Base-by-base conservation (phyloP, 257 asterid species). In the Petrea volubilis region DNA sequence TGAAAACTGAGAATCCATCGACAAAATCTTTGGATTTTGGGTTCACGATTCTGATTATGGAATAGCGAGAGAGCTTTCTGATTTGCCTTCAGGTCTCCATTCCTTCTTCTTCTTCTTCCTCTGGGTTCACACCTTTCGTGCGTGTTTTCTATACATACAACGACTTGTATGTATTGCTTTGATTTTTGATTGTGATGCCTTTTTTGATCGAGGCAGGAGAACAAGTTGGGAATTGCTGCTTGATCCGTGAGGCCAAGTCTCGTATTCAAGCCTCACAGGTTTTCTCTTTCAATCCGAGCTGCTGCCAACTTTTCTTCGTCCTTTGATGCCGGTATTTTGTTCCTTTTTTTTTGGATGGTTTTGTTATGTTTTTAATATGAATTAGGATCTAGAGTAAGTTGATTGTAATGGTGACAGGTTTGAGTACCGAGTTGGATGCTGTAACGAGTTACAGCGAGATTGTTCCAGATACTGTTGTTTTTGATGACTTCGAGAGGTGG, bases 401-500 rank as follows among this genome's bases (percentile, higher is more conserved):
- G 27, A 63, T 17, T 64, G 65, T 47, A 58, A 74, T 73, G 74
- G 25, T 38, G 27, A 65, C 79, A 91, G 97, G 90, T 75, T 75
- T 80, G 78, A 85, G 83, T 67, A 87, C 97, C 18, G 99, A 92
- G 63, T 74, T 92, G 87, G 98, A 91, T 80, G 90, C 86, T 2
- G 99, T 95, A 28, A 44, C 89, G 15, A 75, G 76, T 72, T 89
- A 81, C 79, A 95, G 98, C 33, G 92, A 90, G 90, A 92, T 95
- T 70, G 98, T 95, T 63, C 99, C 99, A 0, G 99, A 95, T 79
- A 92, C 99, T 6, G 97, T 95, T 44, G 75, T 92, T 56, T 95
- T 95, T 58, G 98, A 95, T 83, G 99, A 95, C 80, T 95, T 95
- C 71, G 96, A 95, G 86, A 95, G 90, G 97, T 88, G n/a, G n/a